phyloP scores from a whole-genome alignment of 139 green algal species.

The Spirogloea muscicola region DNA sequence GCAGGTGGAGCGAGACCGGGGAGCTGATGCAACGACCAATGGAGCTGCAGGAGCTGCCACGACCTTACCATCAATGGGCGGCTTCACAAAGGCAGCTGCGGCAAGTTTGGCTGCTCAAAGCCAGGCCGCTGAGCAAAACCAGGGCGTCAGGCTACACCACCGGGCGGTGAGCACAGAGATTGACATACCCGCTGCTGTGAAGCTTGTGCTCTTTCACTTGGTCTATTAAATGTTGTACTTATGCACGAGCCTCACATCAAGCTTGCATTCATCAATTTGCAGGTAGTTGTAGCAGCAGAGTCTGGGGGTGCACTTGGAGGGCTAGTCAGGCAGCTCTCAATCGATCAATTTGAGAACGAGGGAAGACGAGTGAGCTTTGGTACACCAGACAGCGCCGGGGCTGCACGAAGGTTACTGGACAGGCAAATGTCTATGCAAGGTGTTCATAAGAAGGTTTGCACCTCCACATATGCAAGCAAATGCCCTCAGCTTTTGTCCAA shows the following conservation, averaged over 20 bases:
- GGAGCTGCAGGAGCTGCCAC: too few species aligned
- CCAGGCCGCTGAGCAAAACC: constrained; percentile 51
- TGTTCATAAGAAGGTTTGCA: constrained; percentile 76
- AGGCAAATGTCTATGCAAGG: constrained; percentile 51
- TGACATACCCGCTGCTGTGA: too few species aligned
- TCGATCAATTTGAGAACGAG: constrained; percentile 99
- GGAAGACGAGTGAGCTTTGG: constrained; percentile 71
- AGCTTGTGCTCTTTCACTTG: too few species aligned
- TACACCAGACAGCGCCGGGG: constrained; percentile 9
- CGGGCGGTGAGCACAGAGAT: constrained; percentile 25
- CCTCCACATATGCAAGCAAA: neutral
- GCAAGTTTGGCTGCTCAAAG: constrained; percentile 76
- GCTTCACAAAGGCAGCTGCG: too few species aligned
- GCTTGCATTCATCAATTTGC: neutral
- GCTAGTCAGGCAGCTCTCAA: constrained; percentile 88
- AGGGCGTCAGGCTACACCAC: constrained; percentile 31
- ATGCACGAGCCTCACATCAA: too few species aligned
- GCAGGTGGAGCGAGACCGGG: too few species aligned
- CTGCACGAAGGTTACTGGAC: constrained; percentile 6
- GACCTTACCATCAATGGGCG: too few species aligned
- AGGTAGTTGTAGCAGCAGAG: constrained; percentile 79
- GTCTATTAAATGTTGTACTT: too few species aligned
- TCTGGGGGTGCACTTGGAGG: constrained; percentile 59
- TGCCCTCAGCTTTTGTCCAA: neutral
- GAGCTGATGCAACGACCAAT: too few species aligned